Base-by-base conservation (phyloP, 2,329 filamentous ascomycete species). In the Camillea tinctor region DNA sequence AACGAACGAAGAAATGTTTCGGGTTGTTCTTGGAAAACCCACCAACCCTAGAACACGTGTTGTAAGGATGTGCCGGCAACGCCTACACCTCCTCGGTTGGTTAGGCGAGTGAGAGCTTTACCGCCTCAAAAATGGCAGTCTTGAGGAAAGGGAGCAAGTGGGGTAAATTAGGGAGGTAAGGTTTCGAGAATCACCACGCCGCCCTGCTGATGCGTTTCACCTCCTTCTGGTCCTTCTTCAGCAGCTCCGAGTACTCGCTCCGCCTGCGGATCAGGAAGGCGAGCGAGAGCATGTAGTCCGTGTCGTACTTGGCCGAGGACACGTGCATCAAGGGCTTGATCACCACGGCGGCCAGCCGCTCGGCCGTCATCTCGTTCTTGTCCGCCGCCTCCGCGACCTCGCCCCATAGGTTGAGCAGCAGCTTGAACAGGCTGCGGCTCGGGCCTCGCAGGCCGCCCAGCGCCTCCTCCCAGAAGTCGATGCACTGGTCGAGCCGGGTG, bases 381-480 rank as follows among this genome's bases (percentile, higher is more conserved):
- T 77, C 74, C 11, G 73, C 74, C 0, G 72, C 72, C 21, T 75
- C 72, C 2, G 77, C 74, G 17, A 80, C 68, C 24, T 77, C 75
- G 2, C 76, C 77, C 77, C 77, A 79, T 17, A 80, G 67, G 56
- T 77, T 78, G 23, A 80, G 68, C 64, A 80, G 67, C 59, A 80
- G 66, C 68, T 80, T 80, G 63, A 80, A 73, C 30, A 79, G 59
- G 53, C 68, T 73, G 48, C 76, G 72, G 4, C 69, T 69, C 0
- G 73, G 70, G 1, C 77, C 77, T 13, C 73, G 71, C 9, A 80
- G 68, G 0, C 76, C 75, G 22, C 72, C 72, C 5, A 80, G 67
- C 7, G 78, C 77, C 68, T 80, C 78, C 60, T 79, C 77, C 78
- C 78, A 80, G 57, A 80, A 80, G 61, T 80, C 77, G 51, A 80